These are phyloP conservation scores for Clausena lansium DNA, from an alignment of 345 rosid species.

Conservation along the genomic window DNA sequence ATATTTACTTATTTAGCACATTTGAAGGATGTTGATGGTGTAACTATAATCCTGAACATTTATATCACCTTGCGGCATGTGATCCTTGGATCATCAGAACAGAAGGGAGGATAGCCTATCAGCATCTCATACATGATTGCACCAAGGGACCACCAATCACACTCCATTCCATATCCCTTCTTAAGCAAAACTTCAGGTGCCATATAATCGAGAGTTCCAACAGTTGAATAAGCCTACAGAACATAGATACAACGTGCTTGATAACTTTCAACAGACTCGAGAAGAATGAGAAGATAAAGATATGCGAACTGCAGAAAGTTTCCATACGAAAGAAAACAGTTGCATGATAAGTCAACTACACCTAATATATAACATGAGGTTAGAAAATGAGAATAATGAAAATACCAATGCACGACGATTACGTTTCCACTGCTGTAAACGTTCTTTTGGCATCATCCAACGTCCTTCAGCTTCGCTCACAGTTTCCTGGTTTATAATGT, in stretches of 20 bases:
- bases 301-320: neutral
- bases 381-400: conserved; percentile 17
- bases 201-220: conserved; percentile 99
- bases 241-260: conserved; percentile 11
- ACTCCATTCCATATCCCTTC: conserved; percentile 97
- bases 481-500: conserved; percentile 52
- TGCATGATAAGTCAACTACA: neutral
- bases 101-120: conserved; percentile 95
- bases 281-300: conserved; percentile 1
- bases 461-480: conserved; percentile 41
- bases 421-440: conserved; percentile 80
- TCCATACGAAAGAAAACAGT: neutral
- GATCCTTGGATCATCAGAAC: conserved; percentile 92
- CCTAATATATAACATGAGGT: neutral
- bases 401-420: conserved; percentile 92
- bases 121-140: conserved; percentile 98
- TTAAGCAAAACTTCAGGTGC: conserved; percentile 95
- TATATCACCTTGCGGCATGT: conserved; percentile 87
- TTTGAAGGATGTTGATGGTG: conserved; percentile 10
- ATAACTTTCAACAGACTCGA: conserved; percentile 11
- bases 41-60: conserved; percentile 18
- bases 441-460: conserved; percentile 88
- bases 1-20: conserved; percentile 29
- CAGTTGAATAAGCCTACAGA: conserved; percentile 90
- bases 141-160: conserved; percentile 99